Evolutionary conservation across 495 filamentous ascomycete genomes (phyloP).

Genomic region (Tuber calosporum): DNA sequence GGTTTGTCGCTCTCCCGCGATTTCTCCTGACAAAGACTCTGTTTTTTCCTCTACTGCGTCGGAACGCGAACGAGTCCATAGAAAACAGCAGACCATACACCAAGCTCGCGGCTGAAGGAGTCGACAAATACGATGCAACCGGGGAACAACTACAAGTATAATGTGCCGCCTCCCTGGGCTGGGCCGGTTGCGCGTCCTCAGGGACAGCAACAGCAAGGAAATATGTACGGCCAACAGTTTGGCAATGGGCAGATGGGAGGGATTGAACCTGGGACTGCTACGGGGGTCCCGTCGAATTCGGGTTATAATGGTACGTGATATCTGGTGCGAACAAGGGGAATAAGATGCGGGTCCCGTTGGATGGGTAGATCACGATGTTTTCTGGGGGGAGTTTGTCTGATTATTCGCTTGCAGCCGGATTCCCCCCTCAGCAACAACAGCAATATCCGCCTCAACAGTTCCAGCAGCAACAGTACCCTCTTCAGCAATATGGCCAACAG

Average conservation of each 20-base stretch:
- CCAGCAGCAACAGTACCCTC: conserved; percentile 21
- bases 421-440: conserved; percentile 18
- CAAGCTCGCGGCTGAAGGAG: conserved; percentile 1
- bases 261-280: conserved; percentile 32
- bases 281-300: conserved; percentile 20
- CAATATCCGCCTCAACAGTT: conserved; percentile 11
- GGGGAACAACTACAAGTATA: conserved; percentile 20
- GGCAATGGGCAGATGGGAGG: conserved; percentile 18
- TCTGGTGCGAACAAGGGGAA: neutral
- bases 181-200: conserved; percentile 7
- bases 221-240: conserved; percentile 32
- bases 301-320: conserved; percentile 24
- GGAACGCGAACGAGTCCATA: neutral
- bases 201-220: conserved; percentile 21
- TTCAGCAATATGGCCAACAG: conserved; percentile 22
- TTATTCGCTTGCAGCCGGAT: conserved; percentile 14
- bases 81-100: neutral
- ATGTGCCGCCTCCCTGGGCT: conserved; percentile 31
- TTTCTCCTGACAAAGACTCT: neutral
- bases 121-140: conserved; percentile 3
- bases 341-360: neutral
- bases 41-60: neutral
- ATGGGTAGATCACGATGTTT: neutral
- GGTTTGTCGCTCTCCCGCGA: neutral
- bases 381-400: neutral